phyloP scores from a whole-genome alignment of 495 filamentous ascomycete species.

The Annulohypoxylon nitens region DNA sequence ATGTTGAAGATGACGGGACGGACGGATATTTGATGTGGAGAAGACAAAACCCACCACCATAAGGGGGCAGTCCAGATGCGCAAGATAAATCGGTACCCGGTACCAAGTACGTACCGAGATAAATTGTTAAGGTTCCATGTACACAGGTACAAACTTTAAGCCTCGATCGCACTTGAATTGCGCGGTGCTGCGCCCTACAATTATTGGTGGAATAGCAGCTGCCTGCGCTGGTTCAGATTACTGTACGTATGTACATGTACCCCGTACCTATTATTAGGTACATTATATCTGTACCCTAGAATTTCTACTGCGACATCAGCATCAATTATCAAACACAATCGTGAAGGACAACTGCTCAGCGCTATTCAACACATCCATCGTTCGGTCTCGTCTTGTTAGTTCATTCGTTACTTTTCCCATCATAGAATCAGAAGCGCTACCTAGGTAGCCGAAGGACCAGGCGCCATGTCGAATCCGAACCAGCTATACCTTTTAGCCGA shows the following conservation, averaged over 20 bases:
- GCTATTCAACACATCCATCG: neutral
- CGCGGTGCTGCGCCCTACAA: conserved; percentile 6
- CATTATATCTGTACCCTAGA: conserved; percentile 11
- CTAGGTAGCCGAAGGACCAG: conserved; percentile 4
- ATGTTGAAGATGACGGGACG: conserved; percentile 13
- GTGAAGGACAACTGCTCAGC: neutral
- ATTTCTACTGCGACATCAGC: conserved; percentile 7
- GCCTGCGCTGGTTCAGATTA: conserved; percentile 35
- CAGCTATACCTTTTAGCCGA: conserved; percentile 82
- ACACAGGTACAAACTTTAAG: conserved; percentile 27
- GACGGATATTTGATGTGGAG: conserved; percentile 11
- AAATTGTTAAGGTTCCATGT: conserved; percentile 15
- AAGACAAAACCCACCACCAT: neutral
- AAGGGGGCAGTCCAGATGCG: neutral
- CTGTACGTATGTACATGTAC: conserved; percentile 20
- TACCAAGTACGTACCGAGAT: conserved; percentile 3
- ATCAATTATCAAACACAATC: conserved; percentile 23
- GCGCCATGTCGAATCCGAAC: conserved; percentile 66
- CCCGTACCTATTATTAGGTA: conserved; percentile 42
- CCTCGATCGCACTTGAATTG: conserved; percentile 25
- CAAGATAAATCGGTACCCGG: neutral
- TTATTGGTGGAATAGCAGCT: conserved; percentile 26
- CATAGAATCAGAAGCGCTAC: conserved; percentile 7
- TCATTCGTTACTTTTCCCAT: conserved; percentile 10
- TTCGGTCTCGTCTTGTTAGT: conserved; percentile 11